Base-by-base conservation (phyloP, 2,329 filamentous ascomycete genomes). In the Nemania diffusa region DNA sequence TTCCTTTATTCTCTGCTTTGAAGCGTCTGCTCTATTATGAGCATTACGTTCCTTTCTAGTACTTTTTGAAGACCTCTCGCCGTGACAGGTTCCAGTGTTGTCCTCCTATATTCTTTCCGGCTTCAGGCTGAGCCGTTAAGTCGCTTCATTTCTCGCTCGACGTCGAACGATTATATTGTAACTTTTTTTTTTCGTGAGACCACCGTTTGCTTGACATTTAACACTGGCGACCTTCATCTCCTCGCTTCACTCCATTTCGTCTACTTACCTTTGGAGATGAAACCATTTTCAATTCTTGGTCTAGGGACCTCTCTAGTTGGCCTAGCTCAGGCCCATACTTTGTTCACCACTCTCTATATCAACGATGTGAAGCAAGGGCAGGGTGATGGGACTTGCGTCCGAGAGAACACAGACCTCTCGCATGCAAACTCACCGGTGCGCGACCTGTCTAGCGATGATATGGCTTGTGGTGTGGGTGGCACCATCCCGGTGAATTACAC, bases 371-470 rank as follows among this genome's bases (percentile, higher is more conserved):
- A 86, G 74, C 88, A 92, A 79, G 91, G 91, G 73, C 88, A 92
- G 78, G 91, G 91, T 69, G 88, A 91, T 74, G 91, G 88, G 46
- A 90, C 88, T 32, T 92, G 90, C 74, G 84, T 93, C 57, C 89
- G 91, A 50, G 89, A 90, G 84, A 86, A 85, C 59, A 81, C 79
- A 24, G 80, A 87, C 62, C 79, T 81, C 2, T 75, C 77, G 13
- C 85, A 82, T 0, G 81, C 85, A 48, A 90, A 85, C 6, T 78
- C 78, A 42, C 90, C 90, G 46, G 83, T 93, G 61, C 78, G 79
- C 8, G 83, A 86, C 69, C 77, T 92, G 13, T 77, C 79, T 9
- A 88, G 86, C 71, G 77, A 83, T 29, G 87, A 88, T 67, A 90
- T 93, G 87, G 89, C 89, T 32, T 93, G 91, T 76, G 91, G 90